Base-by-base conservation (phyloP, 805 yeast species). In the Candida argentea region DNA sequence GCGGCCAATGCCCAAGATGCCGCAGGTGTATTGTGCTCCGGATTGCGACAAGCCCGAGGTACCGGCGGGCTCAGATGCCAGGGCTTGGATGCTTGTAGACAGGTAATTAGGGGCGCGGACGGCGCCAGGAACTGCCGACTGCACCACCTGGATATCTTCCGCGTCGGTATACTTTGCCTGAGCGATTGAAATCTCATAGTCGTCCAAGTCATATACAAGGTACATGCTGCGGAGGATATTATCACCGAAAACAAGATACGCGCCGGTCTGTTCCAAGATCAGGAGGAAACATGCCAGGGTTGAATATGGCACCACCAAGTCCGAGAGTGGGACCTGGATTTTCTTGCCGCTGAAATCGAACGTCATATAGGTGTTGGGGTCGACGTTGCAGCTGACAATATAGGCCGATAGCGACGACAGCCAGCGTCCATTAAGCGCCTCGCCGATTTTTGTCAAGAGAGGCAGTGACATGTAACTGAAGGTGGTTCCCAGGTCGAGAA, bases 121-220 rank as follows among this genome's bases (percentile, higher is more conserved):
- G 1, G 77, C 78, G 21, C 62, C 52, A n/a, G 82, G 80, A 25
- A 75, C 64, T 7, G 53, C 25, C 8, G 59, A 36, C 4, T 53
- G 35, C 22, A 76, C 65, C 6, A 51, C 57, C 29, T 71, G 73
- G 25, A 74, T 61, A 31, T 70, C 49, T 32, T 55, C 56, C 9
- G 48, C 46, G 30, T 38, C 27, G 19, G 57, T 41, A 30, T 48
- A 47, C 12, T 36, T 40, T 16, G 36, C 52, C 27, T 45, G 57
- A 5, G 60, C 50, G 11, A 79, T 39, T 3, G 81, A 72, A 21
- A 79, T 56, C 40, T 70, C 62, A 26, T 51, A 52, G 42, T 67
- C 67, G 18, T 73, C 82, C 28, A 76, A 52, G 48, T 80, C 79
- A 48, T 67, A 76, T 10, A 76, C 83, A 16, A 73, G 62, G 47